Evolutionary conservation across 1,284 basidiomycete species (phyloP).

Genomic region (Leccinum solheimii): DNA sequence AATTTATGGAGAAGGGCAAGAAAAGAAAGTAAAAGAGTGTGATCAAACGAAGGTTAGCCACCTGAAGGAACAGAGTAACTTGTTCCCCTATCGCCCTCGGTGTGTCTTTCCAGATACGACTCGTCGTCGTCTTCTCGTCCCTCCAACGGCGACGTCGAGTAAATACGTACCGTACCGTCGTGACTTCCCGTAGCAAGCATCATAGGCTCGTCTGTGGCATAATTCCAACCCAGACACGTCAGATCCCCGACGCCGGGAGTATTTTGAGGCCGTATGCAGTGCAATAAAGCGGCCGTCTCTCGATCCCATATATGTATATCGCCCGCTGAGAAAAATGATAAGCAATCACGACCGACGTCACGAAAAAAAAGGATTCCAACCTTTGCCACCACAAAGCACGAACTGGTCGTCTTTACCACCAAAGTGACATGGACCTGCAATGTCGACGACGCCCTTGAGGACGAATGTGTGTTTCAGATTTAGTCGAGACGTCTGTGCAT

Average conservation of each 20-base stretch:
- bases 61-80: constrained; percentile 33
- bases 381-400: constrained; percentile 72
- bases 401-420: constrained; percentile 76
- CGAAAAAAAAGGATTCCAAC: constrained; percentile 1
- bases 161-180: constrained; percentile 70
- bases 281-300: constrained; percentile 67
- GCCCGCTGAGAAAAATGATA: constrained; percentile 49
- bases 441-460: constrained; percentile 65
- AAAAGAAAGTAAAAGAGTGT: background rate
- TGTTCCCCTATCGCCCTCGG: constrained; percentile 28
- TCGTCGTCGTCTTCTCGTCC: constrained; percentile 22
- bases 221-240: constrained; percentile 73
- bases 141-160: constrained; percentile 46
- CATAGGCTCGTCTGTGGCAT: constrained; percentile 61
- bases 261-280: constrained; percentile 58
- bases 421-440: constrained; percentile 78
- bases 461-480: constrained; percentile 67
- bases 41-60: constrained; percentile 18
- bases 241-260: constrained; percentile 53
- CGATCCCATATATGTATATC: constrained; percentile 83
- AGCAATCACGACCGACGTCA: constrained; percentile 7
- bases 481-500: constrained; percentile 46
- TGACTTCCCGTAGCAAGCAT: constrained; percentile 80
- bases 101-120: constrained; percentile 29
- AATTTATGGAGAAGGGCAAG: background rate